A percentile compares a stretch with the other conserved stretches of the same genome.
Conservation (phyloP, 345 rosid genomes). For the Noccaea caerulescens region DNA sequence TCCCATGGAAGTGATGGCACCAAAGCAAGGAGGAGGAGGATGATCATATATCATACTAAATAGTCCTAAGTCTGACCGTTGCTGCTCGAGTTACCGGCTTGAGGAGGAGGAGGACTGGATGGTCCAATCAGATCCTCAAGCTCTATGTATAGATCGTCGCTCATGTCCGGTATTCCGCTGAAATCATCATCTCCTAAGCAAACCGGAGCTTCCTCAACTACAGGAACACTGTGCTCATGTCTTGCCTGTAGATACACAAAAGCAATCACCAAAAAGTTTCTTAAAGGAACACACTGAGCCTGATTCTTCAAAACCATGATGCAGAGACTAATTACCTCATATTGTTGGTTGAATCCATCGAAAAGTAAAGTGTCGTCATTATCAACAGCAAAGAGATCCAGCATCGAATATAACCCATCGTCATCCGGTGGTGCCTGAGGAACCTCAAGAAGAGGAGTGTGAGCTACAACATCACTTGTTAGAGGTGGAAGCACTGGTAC, state of each 20-base stretch:
- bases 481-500: conserved; percentile 32
- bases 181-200: conserved; percentile 25
- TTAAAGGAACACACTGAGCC: neutral
- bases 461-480: conserved; percentile 15
- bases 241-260: conserved; percentile 19
- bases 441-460: conserved; percentile 27
- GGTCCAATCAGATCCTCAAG: conserved; percentile 31
- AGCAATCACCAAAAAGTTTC: neutral
- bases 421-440: conserved; percentile 24
- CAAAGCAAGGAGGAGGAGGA: conserved; percentile 20
- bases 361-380: neutral
- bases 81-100: conserved; percentile 23
- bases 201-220: conserved; percentile 22
- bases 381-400: conserved; percentile 45
- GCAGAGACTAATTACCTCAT: conserved; percentile 38
- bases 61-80: conserved; percentile 26
- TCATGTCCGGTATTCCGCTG: neutral
- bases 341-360: conserved; percentile 19
- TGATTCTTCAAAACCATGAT: neutral
- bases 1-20: conserved; percentile 6
- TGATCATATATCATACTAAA: conserved; percentile 15
- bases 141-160: conserved; percentile 22
- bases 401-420: conserved; percentile 37
- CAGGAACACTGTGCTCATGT: conserved; percentile 20
- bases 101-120: conserved; percentile 17